Base-by-base conservation (phyloP, 2,329 filamentous ascomycete genomes). In the Claviceps lovelessii region DNA sequence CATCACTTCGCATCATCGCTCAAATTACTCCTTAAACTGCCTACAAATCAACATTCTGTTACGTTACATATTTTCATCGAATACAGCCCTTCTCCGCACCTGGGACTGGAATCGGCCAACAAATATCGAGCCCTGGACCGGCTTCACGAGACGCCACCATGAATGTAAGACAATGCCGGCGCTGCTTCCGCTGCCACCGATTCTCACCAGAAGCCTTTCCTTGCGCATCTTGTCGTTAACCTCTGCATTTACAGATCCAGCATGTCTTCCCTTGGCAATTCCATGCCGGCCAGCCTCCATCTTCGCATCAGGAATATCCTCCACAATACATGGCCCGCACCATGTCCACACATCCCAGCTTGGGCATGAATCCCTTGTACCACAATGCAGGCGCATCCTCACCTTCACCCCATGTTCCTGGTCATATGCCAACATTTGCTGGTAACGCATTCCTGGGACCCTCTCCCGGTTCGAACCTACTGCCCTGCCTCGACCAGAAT, bases 321-420 rank as follows among this genome's bases (percentile, higher is more conserved):
- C 58, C 64, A 1, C 66, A 69, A 35, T 64, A 65, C 57, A 77
- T 77, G 74, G 67, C 69, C 60, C 73, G 75, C 55, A 71, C 67
- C 54, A 63, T 65, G 15, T 77, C 74, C 44, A 72, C 67, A 59
- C 65, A 68, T 37, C 73, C 73, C 10, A 68, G 71, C 31, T 62
- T 64, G 44, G 59, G 68, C 33, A 69, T 68, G 60, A 33, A 42
- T 23, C 35, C 39, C 17, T 23, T 35, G 13, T 51, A 54, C 29
- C 47, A 49, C 8, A 42, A 35, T n/a, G 42, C 48, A n/a, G 64
- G 72, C 58, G 66, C 70, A 3, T 61, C 63, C 15, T 55, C 64
- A 31, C 56, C 54, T 29, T 57, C 54, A 17, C 33, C 17, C 3
- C 2, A n/a, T 29, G 15, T 13, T 33, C 35, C 35, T 33, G 23